A percentile compares a stretch with the other conserved stretches of the same genome.
Evolutionary conservation across 768 basidiomycete species (phyloP).

Genomic region (Lactarius sanguifluus): DNA sequence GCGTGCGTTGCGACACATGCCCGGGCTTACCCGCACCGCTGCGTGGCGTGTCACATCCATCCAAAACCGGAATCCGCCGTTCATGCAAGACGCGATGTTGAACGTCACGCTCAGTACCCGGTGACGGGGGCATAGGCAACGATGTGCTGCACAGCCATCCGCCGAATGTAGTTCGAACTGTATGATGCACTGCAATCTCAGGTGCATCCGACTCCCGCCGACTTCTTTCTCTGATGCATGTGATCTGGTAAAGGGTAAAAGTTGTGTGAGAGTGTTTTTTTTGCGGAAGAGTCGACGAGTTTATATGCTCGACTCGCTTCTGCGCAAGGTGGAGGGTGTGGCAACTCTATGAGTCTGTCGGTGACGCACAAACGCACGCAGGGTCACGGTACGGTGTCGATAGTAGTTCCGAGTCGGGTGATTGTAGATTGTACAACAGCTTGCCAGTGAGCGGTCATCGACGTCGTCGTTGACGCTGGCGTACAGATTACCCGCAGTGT

Average conservation of each 20-base stretch:
- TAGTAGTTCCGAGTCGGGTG: no score
- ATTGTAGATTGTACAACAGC: no score
- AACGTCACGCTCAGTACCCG: conserved; percentile 49
- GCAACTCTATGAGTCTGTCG: background rate
- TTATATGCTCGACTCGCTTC: no score
- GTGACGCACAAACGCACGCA: conserved; percentile 36
- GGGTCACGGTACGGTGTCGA: conserved; percentile 42
- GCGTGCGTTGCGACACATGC: conserved; percentile 69
- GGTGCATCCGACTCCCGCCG: no score
- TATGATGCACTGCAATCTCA: conserved; percentile 47
- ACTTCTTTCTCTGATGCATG: no score
- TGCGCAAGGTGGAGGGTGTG: conserved; percentile 46
- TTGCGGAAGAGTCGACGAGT: conserved; percentile 32
- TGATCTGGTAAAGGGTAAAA: conserved; percentile 60
- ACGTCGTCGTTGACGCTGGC: no score
- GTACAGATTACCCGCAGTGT: no score
- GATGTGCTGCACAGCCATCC: conserved; percentile 50
- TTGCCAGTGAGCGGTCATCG: no score
- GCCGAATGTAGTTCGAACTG: conserved; percentile 59
- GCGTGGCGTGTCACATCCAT: conserved; percentile 79
- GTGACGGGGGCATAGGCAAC: conserved; percentile 26
- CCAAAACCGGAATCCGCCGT: conserved; percentile 42
- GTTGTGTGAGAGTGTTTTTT: conserved; percentile 38
- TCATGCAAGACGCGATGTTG: conserved; percentile 61
- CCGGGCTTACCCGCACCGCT: conserved; percentile 75